phyloP scores from a whole-genome alignment of 495 filamentous ascomycete genomes.

The Melanomma pulvis-pyrius region DNA sequence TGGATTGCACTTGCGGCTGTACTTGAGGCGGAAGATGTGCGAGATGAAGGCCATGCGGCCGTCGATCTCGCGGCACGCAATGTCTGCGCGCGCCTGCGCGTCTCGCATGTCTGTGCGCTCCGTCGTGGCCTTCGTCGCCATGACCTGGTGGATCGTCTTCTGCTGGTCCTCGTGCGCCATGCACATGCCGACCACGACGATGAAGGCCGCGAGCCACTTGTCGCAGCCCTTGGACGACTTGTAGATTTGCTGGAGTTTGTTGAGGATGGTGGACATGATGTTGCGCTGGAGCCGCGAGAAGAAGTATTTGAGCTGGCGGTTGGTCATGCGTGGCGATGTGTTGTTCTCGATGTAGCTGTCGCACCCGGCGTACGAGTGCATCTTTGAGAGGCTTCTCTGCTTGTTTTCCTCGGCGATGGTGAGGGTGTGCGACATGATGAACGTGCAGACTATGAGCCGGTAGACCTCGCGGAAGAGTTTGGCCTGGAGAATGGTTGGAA shows the following conservation, averaged over 20 bases:
- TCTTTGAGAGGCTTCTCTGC: slow-evolving; percentile 22
- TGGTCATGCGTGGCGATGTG: slow-evolving; percentile 47
- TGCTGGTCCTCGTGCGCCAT: slow-evolving; percentile 48
- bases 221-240: slow-evolving; percentile 38
- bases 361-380: slow-evolving; percentile 29
- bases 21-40: slow-evolving; percentile 47
- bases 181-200: slow-evolving; percentile 42
- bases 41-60: slow-evolving; percentile 40
- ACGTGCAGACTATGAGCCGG: slow-evolving; percentile 46
- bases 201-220: slow-evolving; percentile 45
- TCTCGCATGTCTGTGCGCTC: slow-evolving; percentile 28
- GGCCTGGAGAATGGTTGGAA: slow-evolving; percentile 21
- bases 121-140: slow-evolving; percentile 36
- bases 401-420: slow-evolving; percentile 41
- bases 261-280: slow-evolving; percentile 40
- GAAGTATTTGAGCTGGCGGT: slow-evolving; percentile 49
- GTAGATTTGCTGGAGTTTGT: slow-evolving; percentile 44
- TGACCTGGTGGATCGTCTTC: slow-evolving; percentile 44
- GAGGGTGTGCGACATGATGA: slow-evolving; percentile 47
- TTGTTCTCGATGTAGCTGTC: slow-evolving; percentile 16
- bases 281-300: slow-evolving; percentile 41
- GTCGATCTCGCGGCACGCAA: slow-evolving; percentile 42
- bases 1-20: slow-evolving; percentile 41
- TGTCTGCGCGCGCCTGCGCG: slow-evolving; percentile 30
- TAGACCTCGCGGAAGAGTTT: slow-evolving; percentile 42